Evolutionary conservation across 805 yeast species (phyloP), one percentile per base, ranked within the genome.

Genomic region (Cyberlindnera amylophila): DNA sequence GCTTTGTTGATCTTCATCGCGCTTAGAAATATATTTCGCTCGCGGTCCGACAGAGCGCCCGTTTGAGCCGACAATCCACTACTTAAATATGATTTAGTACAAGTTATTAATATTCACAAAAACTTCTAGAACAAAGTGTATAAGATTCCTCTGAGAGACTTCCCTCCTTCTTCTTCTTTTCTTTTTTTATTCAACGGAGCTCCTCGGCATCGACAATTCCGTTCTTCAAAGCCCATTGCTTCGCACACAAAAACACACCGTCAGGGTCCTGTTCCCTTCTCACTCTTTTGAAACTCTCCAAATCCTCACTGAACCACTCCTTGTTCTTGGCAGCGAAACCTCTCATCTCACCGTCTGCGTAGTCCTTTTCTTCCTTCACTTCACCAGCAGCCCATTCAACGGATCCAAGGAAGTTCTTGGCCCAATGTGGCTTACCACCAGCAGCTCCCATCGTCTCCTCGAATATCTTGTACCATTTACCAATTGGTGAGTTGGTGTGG

Each of bases 371-470:
- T 3, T 45, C 43, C 44, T 61, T 55, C 32, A 47, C 38, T 36
- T 62, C 53, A 7, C 58, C 57, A 6, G 40, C 41, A 10, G 63
- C 61, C 53, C 60, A 52, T 11, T 66, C 62, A 3, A 58, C 54
- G 3, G 75, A 66, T 1, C 96, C 95, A 43, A 86, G 69, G 62
- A 88, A 91, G 64, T 89, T 90, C 70, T 91, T 91, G 14, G 99
- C 99, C 99, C 99, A 91, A 63, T 91, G 99, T 2, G 99, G 99
- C 61, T 81, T 86, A 34, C 99, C 99, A 29, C 85, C 89, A 23
- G 84, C 89, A 21, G 77, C 79, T 38, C 72, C 73, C 72, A 90
- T 70, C 2, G 87, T 76, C 40, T 77, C 75, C 64, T 91, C 99
- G 63, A 91, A 91, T n/a, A 72, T 69, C 38, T 75, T 74, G 65